A percentile compares a stretch with the other conserved stretches of the same genome.
phyloP scores from a whole-genome alignment of 192 early-diverging fungal genomes.

The Coemansia biformis region DNA sequence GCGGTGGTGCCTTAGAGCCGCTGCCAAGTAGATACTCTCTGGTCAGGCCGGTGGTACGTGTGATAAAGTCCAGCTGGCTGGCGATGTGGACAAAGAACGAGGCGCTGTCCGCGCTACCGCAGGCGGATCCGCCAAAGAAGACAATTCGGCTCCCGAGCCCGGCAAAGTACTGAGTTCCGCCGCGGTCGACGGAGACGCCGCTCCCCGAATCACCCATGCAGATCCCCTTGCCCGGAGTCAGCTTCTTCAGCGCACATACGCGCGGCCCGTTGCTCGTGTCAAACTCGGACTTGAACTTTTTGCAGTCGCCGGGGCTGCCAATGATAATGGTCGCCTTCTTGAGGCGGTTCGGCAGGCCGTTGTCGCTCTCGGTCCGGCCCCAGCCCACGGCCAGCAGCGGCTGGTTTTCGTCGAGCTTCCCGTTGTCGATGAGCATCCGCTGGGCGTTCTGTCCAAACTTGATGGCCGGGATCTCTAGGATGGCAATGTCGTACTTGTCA shows the following conservation, averaged over 20 bases:
- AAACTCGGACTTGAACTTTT: constrained; percentile 3
- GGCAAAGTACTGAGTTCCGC: constrained; percentile 5
- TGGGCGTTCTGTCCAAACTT: not conserved
- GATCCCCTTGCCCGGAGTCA: not conserved
- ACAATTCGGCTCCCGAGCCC: constrained; percentile 10
- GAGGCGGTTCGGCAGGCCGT: not conserved
- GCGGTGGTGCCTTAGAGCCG: too few species aligned
- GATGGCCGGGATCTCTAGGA: constrained; percentile 5
- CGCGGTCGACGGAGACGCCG: not conserved
- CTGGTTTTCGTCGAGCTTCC: constrained; percentile 3
- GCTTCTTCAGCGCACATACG: constrained; percentile 10
- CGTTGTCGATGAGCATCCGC: constrained; percentile 9
- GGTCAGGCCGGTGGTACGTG: constrained; percentile 5
- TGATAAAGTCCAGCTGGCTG: constrained; percentile 13
- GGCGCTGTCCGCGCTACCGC: constrained; percentile 8
- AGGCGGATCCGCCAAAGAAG: constrained; percentile 1
- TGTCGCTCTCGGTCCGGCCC: not conserved
- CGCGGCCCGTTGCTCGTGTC: constrained; percentile 1
- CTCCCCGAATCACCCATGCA: constrained; percentile 20
- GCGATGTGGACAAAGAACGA: constrained; percentile 14
- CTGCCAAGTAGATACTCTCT: constrained; percentile 3
- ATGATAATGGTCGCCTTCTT: constrained; percentile 3
- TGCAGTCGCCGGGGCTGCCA: constrained; percentile 6
- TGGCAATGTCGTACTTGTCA: constrained; percentile 12
- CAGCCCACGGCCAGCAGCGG: constrained; percentile 14